These are phyloP conservation scores for Hypericum perforatum DNA, from an alignment of 345 rosid species.

Conservation along the genomic window DNA sequence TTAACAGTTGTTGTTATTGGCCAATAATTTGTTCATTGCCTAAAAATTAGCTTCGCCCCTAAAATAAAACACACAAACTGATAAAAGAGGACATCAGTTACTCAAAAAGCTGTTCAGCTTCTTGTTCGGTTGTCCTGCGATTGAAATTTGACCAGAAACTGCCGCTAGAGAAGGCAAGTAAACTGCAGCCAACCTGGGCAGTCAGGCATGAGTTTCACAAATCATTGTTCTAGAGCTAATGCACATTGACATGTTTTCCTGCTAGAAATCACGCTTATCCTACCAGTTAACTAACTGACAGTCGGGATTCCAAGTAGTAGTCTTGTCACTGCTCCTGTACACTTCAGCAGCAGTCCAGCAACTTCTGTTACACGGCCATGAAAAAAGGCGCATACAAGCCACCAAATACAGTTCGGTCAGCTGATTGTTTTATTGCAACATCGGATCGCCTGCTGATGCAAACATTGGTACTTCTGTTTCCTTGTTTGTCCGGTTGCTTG, in stretches of 20 bases:
- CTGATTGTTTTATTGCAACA: slow-evolving; percentile 39
- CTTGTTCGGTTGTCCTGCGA: slow-evolving; percentile 12
- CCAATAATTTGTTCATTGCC: slow-evolving; percentile 7
- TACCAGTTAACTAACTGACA: slow-evolving; percentile 23
- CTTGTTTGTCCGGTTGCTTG: slow-evolving; percentile 29
- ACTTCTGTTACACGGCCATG: slow-evolving; percentile 13
- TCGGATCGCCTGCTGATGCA: slow-evolving; percentile 61
- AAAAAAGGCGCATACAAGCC: too few relatives aligned
- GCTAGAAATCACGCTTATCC: slow-evolving; percentile 15
- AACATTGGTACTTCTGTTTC: slow-evolving; percentile 54
- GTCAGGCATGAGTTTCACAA: slow-evolving; percentile 34
- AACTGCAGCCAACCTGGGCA: slow-evolving; percentile 95
- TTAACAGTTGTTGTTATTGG: too few relatives aligned
- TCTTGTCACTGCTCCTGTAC: slow-evolving; percentile 31
- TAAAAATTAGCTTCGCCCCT: slow-evolving; percentile 6
- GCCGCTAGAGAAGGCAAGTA: slow-evolving; percentile 89
- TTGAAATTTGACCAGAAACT: slow-evolving; percentile 45
- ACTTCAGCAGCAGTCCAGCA: slow-evolving; percentile 17
- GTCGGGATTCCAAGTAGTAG: slow-evolving; percentile 9
- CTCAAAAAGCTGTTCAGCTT: slow-evolving; percentile 19
- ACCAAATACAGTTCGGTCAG: slow-evolving; percentile 10
- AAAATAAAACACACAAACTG: slow-evolving; percentile 21
- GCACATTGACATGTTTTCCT: slow-evolving; percentile 28
- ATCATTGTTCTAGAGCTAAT: slow-evolving; percentile 34
- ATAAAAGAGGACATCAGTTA: slow-evolving; percentile 7